Percentiles rank a stretch among this genome's conserved stretches.
These are phyloP conservation scores for Ogataea sp. DNA, from an alignment of 805 yeast genomes.

Conservation along the genomic window DNA sequence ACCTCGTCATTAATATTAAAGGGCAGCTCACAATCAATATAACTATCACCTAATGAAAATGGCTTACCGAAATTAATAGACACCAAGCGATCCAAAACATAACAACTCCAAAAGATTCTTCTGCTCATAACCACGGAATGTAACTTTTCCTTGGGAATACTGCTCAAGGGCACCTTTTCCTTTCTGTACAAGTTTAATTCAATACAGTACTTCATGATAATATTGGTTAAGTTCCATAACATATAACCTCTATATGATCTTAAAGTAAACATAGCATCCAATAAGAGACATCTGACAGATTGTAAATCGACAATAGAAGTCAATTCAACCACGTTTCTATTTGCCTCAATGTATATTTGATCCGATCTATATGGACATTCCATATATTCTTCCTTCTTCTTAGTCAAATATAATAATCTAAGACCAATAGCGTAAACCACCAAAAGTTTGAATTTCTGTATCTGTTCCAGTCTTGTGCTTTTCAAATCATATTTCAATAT, in stretches of 20 bases:
- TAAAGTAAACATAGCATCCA: slow-evolving; percentile 10
- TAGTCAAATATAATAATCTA: slow-evolving; percentile 1
- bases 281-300: slow-evolving; percentile 8
- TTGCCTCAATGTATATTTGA: slow-evolving; percentile 8
- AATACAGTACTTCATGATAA: slow-evolving; percentile 12
- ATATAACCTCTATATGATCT: slow-evolving; percentile 12
- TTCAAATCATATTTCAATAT: slow-evolving; percentile 2
- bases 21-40: slow-evolving; percentile 38
- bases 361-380: neutral
- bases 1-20: slow-evolving; percentile 14
- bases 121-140: slow-evolving; percentile 12
- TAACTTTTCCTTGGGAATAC: slow-evolving; percentile 7
- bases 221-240: slow-evolving; percentile 14
- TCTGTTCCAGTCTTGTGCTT: slow-evolving; percentile 4
- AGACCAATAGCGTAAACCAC: slow-evolving; percentile 14
- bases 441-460: slow-evolving; percentile 7
- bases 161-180: slow-evolving; percentile 1
- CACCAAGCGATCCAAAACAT: slow-evolving; percentile 39
- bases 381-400: neutral
- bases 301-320: slow-evolving; percentile 9
- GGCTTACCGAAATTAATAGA: slow-evolving; percentile 43
- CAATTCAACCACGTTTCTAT: slow-evolving; percentile 6
- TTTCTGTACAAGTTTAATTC: slow-evolving; percentile 13
- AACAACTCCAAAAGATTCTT: slow-evolving; percentile 40
- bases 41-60: slow-evolving; percentile 39